A percentile compares a stretch with the other conserved stretches of the same genome.
Evolutionary conservation across 768 basidiomycete genomes (phyloP).

Genomic region (Boletus vinaceobasis): DNA sequence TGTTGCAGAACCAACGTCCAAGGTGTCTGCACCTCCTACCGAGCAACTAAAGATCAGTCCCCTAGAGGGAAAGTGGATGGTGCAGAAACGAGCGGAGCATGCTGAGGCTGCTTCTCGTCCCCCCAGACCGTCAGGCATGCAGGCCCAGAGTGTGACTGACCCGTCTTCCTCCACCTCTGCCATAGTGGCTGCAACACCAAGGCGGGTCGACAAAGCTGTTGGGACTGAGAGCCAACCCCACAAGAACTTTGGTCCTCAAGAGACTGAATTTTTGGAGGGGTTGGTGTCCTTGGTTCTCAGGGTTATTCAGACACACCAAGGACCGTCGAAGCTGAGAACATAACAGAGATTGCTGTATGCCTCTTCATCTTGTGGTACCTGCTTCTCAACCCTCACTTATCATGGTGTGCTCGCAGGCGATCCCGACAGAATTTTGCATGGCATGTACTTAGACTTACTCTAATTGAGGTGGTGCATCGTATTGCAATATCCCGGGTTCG

Average conservation of each 20-base stretch:
- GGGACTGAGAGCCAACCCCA: neutral
- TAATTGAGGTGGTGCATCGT: too few species aligned
- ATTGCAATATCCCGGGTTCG: too few species aligned
- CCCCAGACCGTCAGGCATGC: neutral
- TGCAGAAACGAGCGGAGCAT: neutral
- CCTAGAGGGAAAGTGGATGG: neutral
- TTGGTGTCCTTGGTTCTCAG: neutral
- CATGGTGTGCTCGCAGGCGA: too few species aligned
- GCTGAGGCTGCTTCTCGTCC: neutral
- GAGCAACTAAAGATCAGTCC: neutral
- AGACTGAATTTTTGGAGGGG: neutral
- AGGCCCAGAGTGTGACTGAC: neutral
- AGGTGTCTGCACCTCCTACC: accelerated
- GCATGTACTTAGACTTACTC: too few species aligned
- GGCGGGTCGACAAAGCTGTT: neutral
- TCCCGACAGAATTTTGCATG: too few species aligned
- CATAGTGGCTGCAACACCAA: neutral
- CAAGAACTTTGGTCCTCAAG: too few species aligned
- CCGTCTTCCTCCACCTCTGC: too few species aligned
- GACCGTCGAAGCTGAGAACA: too few species aligned
- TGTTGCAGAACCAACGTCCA: neutral
- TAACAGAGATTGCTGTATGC: too few species aligned
- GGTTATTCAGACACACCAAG: neutral
- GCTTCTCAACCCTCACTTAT: too few species aligned
- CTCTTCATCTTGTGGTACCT: too few species aligned